Percentiles rank a stretch among this genome's conserved stretches.
These are phyloP conservation scores for Brasenia schreberi DNA, from an alignment of 164 flowering plant genomes.

Conservation along the genomic window DNA sequence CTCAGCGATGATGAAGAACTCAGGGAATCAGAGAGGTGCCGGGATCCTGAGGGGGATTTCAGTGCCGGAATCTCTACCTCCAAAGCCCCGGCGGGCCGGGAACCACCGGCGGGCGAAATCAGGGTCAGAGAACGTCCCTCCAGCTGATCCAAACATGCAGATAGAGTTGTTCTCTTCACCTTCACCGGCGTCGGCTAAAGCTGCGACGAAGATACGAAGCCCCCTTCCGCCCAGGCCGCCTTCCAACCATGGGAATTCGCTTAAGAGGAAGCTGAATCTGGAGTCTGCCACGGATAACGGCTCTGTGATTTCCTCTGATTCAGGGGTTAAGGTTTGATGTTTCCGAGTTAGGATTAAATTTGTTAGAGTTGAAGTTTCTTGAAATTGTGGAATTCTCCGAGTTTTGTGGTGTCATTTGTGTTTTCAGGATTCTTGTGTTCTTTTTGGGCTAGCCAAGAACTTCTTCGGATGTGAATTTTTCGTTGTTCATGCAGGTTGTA, in stretches of 20 bases:
- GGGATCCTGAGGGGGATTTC: constrained; percentile 32
- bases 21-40: constrained; percentile 31
- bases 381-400: too few species aligned
- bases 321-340: constrained; percentile 64
- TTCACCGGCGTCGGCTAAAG: constrained; percentile 13
- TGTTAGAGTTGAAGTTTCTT: too few species aligned
- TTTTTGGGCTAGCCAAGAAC: neutral
- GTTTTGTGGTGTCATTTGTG: too few species aligned
- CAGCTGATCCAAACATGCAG: constrained; percentile 27
- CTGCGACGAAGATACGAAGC: constrained; percentile 37
- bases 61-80: constrained; percentile 10
- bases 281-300: constrained; percentile 39
- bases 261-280: constrained; percentile 53
- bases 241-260: constrained; percentile 25
- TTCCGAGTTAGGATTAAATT: neutral
- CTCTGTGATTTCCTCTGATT: constrained; percentile 26
- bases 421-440: too few species aligned
- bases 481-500: constrained; percentile 35
- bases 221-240: constrained; percentile 86
- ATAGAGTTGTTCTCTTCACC: constrained; percentile 14
- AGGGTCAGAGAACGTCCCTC: constrained; percentile 51
- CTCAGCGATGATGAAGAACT: constrained; percentile 36
- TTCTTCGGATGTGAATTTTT: neutral
- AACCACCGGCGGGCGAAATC: constrained; percentile 28
- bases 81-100: constrained; percentile 23